Conservation (phyloP, 106 monocot species). For the Dioscorea alata region DNA sequence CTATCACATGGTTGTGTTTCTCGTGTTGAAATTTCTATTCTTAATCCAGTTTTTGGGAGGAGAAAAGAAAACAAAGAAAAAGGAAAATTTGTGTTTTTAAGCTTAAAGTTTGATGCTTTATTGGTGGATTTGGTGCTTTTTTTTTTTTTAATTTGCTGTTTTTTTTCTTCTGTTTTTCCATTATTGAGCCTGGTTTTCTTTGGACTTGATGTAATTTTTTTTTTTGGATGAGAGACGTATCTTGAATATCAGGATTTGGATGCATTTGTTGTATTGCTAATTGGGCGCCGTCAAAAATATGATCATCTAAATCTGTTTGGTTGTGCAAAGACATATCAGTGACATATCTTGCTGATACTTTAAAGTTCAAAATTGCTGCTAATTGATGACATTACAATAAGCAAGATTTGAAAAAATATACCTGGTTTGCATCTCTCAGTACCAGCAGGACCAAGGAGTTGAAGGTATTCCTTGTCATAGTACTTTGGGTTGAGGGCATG, state of each 20-base stretch:
- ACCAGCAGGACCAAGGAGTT: conserved; percentile 29
- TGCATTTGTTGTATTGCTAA: conserved; percentile 36
- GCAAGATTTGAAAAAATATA: background rate
- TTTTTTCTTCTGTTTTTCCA: too few relatives aligned
- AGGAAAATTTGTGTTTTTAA: too few relatives aligned
- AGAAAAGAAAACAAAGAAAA: too few relatives aligned
- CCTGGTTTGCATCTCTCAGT: conserved; percentile 37
- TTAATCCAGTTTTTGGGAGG: too few relatives aligned
- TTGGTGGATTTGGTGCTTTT: too few relatives aligned
- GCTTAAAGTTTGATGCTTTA: too few relatives aligned
- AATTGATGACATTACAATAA: background rate
- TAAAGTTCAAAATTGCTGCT: background rate
- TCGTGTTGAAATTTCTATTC: too few relatives aligned
- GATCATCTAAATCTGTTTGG: conserved; percentile 38
- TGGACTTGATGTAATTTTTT: too few relatives aligned
- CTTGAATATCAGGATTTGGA: conserved; percentile 25
- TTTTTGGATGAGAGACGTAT: too few relatives aligned
- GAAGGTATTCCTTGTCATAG: conserved; percentile 45
- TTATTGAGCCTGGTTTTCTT: too few relatives aligned
- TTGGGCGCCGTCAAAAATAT: conserved; percentile 29
- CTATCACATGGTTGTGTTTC: too few relatives aligned
- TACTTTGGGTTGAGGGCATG: conserved; percentile 50
- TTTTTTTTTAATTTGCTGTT: too few relatives aligned
- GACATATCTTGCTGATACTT: background rate
- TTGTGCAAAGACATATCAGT: background rate